These are phyloP conservation scores for Dictyostelium firmibasis DNA, from an alignment of 78 protist species.

Conservation along the genomic window DNA sequence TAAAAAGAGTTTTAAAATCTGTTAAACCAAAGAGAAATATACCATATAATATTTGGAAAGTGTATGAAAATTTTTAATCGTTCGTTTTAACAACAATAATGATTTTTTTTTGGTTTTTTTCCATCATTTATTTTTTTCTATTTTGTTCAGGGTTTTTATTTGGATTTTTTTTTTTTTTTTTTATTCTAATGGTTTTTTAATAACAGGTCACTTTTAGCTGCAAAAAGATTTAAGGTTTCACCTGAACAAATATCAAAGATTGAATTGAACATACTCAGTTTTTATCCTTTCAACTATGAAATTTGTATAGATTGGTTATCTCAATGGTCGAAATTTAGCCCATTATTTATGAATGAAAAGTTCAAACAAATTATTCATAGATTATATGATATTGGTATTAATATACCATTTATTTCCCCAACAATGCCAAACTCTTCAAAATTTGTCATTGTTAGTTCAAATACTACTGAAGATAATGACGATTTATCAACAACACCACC, in stretches of 20 bases:
- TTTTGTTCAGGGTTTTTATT: background rate
- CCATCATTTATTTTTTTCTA: no score
- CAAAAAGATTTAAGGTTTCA: background rate
- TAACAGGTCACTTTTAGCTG: conserved; percentile 36
- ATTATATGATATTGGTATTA: conserved; percentile 16
- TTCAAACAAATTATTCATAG: background rate
- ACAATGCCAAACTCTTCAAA: background rate
- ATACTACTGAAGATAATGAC: no score
- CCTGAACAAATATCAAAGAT: conserved; percentile 50
- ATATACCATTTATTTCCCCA: background rate
- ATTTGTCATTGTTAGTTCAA: background rate
- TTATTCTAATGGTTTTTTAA: background rate
- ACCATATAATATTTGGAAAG: conserved; percentile 28
- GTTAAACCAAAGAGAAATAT: conserved; percentile 51
- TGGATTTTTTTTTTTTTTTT: background rate
- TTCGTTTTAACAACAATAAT: background rate
- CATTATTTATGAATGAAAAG: background rate
- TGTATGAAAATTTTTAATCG: conserved; percentile 13
- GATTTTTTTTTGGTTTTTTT: background rate
- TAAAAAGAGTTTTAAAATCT: conserved; percentile 31
- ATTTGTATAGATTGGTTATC: conserved; percentile 18
- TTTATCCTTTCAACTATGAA: conserved; percentile 21
- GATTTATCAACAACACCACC: background rate
- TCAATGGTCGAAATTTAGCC: background rate
- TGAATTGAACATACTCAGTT: conserved; percentile 2